These are phyloP conservation scores for Xylariaceae sp. DNA, from an alignment of 2,329 filamentous ascomycete species.

Conservation along the genomic window DNA sequence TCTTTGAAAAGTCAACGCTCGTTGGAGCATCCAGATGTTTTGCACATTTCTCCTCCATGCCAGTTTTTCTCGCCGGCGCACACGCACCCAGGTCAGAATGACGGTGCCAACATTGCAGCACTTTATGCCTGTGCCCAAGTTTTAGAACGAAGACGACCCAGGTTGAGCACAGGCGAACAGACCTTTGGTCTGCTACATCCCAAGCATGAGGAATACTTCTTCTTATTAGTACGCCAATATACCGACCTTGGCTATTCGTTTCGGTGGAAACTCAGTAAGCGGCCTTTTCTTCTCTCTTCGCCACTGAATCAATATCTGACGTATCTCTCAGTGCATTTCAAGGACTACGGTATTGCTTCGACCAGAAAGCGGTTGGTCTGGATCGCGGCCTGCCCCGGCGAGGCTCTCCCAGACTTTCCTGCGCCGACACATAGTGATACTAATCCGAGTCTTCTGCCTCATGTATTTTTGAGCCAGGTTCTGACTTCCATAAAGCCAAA, in stretches of 20 bases:
- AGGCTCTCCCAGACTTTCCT: slow-evolving; percentile 63
- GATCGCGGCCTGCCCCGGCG: slow-evolving; percentile 61
- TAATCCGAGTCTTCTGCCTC: slow-evolving; percentile 25
- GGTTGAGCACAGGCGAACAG: slow-evolving; percentile 72
- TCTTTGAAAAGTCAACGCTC: slow-evolving; percentile 18
- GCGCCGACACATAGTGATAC: slow-evolving; percentile 50
- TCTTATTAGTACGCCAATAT: slow-evolving; percentile 57
- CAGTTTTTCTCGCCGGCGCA: slow-evolving; percentile 70
- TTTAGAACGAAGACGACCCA: slow-evolving; percentile 53
- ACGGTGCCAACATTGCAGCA: slow-evolving; percentile 62
- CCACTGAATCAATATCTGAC: too few relatives aligned
- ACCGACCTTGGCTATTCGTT: slow-evolving; percentile 63
- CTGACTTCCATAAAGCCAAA: slow-evolving; percentile 28
- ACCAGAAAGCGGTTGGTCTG: slow-evolving; percentile 49
- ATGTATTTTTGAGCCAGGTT: slow-evolving; percentile 40
- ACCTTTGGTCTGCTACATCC: slow-evolving; percentile 61
- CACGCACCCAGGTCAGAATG: slow-evolving; percentile 51
- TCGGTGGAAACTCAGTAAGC: slow-evolving; percentile 52
- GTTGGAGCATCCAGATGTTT: slow-evolving; percentile 56
- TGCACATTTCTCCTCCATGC: slow-evolving; percentile 73
- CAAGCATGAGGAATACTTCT: slow-evolving; percentile 50
- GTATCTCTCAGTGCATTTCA: slow-evolving; percentile 36
- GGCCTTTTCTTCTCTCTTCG: too few relatives aligned
- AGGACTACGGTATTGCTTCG: slow-evolving; percentile 47
- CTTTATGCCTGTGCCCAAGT: slow-evolving; percentile 49